Conservation (phyloP, 805 yeast species). For the Saccharomycopsis synnaedendra region DNA sequence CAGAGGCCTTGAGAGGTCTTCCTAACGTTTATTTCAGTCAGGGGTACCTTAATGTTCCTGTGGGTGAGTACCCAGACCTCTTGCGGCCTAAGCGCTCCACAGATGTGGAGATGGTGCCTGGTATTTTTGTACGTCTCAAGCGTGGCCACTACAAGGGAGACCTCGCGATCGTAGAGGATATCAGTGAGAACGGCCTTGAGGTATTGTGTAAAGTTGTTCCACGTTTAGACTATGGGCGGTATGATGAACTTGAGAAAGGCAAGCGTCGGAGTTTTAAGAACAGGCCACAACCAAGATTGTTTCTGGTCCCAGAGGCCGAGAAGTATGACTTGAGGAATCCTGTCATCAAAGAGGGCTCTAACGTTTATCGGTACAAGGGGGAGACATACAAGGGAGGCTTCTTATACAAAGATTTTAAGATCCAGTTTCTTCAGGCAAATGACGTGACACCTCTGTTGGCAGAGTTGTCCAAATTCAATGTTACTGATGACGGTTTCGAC, state of each 20-base stretch:
- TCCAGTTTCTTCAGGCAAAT: constrained; percentile 71
- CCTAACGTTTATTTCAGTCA: constrained; percentile 59
- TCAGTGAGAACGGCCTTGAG: constrained; percentile 90
- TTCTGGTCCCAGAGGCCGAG: constrained; percentile 81
- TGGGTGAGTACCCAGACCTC: constrained; percentile 88
- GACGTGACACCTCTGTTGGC: constrained; percentile 79
- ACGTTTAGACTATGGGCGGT: constrained; percentile 80
- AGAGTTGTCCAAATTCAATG: constrained; percentile 73
- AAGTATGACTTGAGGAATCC: constrained; percentile 69
- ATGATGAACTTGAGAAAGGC: constrained; percentile 40
- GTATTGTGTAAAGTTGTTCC: constrained; percentile 92
- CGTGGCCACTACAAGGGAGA: constrained; percentile 91
- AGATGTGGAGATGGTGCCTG: constrained; percentile 83
- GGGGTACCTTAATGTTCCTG: constrained; percentile 63
- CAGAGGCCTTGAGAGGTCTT: constrained; percentile 78
- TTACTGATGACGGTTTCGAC: constrained; percentile 82
- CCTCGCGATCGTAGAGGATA: constrained; percentile 83
- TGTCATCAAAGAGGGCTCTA: constrained; percentile 51
- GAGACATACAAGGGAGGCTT: constrained; percentile 90
- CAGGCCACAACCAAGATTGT: constrained; percentile 62
- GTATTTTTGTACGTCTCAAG: constrained; percentile 81
- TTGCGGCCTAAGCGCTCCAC: constrained; percentile 81
- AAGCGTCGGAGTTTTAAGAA: constrained; percentile 32
- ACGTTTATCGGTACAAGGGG: constrained; percentile 60
- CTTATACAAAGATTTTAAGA: constrained; percentile 73